Evolutionary conservation across 352 stramenopile species (phyloP).

Genomic region (Phytophthora pinifolia): DNA sequence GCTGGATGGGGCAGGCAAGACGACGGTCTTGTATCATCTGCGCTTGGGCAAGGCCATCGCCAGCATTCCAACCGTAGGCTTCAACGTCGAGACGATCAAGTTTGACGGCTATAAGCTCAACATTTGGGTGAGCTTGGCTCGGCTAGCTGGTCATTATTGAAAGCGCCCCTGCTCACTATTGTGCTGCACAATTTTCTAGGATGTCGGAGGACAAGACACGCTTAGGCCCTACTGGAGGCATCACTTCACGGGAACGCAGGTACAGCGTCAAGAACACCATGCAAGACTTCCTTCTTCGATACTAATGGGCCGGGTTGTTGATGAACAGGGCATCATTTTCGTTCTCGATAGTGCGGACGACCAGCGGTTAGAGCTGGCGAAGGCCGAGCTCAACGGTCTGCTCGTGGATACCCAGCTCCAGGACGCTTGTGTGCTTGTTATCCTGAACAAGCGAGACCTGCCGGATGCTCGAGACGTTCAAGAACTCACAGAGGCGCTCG

Average conservation of each 20-base stretch:
- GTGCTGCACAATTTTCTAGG: slow-evolving; percentile 30
- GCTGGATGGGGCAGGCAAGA: slow-evolving; percentile 78
- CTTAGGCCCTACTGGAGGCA: slow-evolving; percentile 82
- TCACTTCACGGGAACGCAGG: slow-evolving; percentile 84
- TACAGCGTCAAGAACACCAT: slow-evolving; percentile 15
- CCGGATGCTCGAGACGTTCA: slow-evolving; percentile 46
- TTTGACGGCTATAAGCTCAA: slow-evolving; percentile 76
- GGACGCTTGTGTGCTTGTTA: slow-evolving; percentile 62
- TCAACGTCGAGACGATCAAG: slow-evolving; percentile 82
- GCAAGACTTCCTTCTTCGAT: background rate
- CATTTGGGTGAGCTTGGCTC: slow-evolving; percentile 55
- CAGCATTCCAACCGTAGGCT: slow-evolving; percentile 80
- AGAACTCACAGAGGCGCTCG: slow-evolving; percentile 49
- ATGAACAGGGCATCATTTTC: slow-evolving; percentile 70
- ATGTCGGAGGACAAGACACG: slow-evolving; percentile 80
- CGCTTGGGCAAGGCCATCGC: slow-evolving; percentile 74
- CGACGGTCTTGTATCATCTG: slow-evolving; percentile 81
- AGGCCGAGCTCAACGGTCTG: slow-evolving; percentile 69
- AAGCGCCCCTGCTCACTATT: slow-evolving; percentile 2
- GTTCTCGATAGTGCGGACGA: slow-evolving; percentile 79
- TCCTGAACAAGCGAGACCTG: slow-evolving; percentile 84
- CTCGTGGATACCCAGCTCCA: slow-evolving; percentile 72
- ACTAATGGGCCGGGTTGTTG: background rate
- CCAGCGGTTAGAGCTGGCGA: slow-evolving; percentile 64
- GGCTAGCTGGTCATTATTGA: background rate